Evolutionary conservation across 495 filamentous ascomycete genomes (phyloP).

Genomic region (Daldinia caldariorum): DNA sequence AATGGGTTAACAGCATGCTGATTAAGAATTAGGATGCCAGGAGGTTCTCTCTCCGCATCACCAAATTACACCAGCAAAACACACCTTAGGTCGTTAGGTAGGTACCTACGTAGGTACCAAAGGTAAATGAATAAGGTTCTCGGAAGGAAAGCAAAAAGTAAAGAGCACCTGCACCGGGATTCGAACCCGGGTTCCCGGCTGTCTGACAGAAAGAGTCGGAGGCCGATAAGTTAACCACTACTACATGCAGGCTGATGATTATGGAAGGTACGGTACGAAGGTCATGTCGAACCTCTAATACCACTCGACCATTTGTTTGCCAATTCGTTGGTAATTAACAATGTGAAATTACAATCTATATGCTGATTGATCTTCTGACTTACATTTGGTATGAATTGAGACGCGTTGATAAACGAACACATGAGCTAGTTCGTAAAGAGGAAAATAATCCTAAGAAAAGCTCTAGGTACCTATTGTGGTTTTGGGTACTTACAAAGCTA

Average conservation of each 20-base stretch:
- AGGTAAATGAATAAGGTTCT: conserved; percentile 12
- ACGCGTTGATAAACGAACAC: neutral
- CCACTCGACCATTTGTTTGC: neutral
- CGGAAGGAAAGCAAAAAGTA: conserved; percentile 22
- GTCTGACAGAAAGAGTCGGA: conserved; percentile 26
- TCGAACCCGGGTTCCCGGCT: conserved; percentile 43
- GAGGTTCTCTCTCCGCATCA: neutral
- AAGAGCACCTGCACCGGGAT: conserved; percentile 36
- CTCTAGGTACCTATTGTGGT: too few species aligned
- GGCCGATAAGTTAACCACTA: conserved; percentile 46
- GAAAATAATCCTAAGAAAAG: neutral
- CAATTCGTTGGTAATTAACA: neutral
- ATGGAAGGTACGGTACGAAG: neutral
- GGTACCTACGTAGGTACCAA: too few species aligned
- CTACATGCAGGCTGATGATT: conserved; percentile 34
- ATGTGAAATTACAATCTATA: neutral
- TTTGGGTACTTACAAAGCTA: neutral
- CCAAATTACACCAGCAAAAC: neutral
- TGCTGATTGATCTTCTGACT: neutral
- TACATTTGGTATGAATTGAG: neutral
- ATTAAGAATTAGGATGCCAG: neutral
- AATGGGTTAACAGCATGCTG: conserved; percentile 17
- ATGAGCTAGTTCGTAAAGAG: neutral
- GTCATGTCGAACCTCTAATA: neutral
- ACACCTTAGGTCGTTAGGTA: too few species aligned